phyloP scores from a whole-genome alignment of 164 flowering plant species.

The Berberis vulgaris region DNA sequence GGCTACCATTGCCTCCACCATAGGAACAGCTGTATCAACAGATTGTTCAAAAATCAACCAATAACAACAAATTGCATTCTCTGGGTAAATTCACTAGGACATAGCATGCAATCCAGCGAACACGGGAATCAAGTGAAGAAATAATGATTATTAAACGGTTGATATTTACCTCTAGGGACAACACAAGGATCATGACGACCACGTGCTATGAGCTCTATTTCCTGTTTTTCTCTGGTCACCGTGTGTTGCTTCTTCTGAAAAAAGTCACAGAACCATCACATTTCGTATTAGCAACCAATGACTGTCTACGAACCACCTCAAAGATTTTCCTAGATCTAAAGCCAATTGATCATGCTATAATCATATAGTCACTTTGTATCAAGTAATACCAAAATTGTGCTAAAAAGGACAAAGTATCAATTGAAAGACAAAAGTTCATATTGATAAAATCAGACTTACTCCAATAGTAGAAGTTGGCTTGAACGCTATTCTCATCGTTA shows the following conservation, averaged over 20 bases:
- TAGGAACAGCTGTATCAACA: slow-evolving; percentile 71
- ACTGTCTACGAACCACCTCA: background rate
- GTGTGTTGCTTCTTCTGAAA: slow-evolving; percentile 7
- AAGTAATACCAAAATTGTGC: no score
- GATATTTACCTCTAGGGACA: slow-evolving; percentile 7
- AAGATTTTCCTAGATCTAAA: background rate
- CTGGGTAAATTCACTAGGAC: background rate
- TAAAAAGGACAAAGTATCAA: background rate
- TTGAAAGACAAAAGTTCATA: background rate
- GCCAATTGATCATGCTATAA: background rate
- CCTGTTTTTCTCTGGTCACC: slow-evolving; percentile 6
- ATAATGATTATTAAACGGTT: background rate
- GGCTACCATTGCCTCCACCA: slow-evolving; percentile 96
- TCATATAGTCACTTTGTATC: background rate
- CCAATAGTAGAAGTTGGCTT: slow-evolving; percentile 90
- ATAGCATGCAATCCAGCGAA: background rate
- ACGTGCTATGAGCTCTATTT: slow-evolving; percentile 6
- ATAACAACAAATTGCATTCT: background rate
- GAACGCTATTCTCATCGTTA: slow-evolving; percentile 84
- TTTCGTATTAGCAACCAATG: background rate
- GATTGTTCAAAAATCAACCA: background rate
- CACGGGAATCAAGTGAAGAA: background rate
- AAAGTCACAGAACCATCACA: background rate
- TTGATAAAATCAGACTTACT: slow-evolving; percentile 32
- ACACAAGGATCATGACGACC: slow-evolving; percentile 14